These are phyloP conservation scores for Lentinula aciculospora DNA, from an alignment of 768 basidiomycete genomes.

Conservation along the genomic window DNA sequence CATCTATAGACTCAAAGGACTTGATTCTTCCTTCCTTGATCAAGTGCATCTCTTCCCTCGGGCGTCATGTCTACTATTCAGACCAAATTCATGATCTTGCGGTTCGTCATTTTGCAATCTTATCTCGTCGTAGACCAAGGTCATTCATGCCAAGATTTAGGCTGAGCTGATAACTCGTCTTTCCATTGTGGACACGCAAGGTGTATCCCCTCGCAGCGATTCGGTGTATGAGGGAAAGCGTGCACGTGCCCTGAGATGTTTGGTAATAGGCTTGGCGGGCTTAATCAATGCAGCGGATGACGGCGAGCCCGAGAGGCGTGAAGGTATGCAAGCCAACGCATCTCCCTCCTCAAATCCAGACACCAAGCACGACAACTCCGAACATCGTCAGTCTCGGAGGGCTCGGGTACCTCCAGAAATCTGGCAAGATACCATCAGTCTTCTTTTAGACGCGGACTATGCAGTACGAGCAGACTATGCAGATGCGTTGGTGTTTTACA, in stretches of 20 bases:
- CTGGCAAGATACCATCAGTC: constrained; percentile 86
- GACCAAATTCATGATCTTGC: constrained; percentile 94
- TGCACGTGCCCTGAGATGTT: constrained; percentile 61
- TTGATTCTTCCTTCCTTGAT: constrained; percentile 62
- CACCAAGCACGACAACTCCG: constrained; percentile 21
- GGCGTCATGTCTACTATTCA: constrained; percentile 90
- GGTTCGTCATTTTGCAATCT: constrained; percentile 26
- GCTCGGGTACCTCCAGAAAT: constrained; percentile 73
- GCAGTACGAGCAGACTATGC: constrained; percentile 79
- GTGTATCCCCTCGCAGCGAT: constrained; percentile 36
- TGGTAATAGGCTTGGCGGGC: constrained; percentile 66
- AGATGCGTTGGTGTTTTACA: constrained; percentile 66
- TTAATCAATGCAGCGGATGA: constrained; percentile 61
- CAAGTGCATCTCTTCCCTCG: constrained; percentile 75
- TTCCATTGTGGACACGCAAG: constrained; percentile 62
- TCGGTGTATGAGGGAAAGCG: constrained; percentile 31
- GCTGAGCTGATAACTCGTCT: constrained; percentile 78
- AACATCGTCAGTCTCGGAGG: constrained; percentile 44
- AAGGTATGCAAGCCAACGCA: neutral
- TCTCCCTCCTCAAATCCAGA: neutral
- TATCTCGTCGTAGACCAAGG: neutral
- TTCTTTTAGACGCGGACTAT: constrained; percentile 76
- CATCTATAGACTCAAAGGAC: constrained; percentile 58
- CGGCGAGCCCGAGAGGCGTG: constrained; percentile 24
- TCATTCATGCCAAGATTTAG: constrained; percentile 18